Evolutionary conservation across 495 filamentous ascomycete genomes (phyloP).

Genomic region (Penicillium pancosmium): DNA sequence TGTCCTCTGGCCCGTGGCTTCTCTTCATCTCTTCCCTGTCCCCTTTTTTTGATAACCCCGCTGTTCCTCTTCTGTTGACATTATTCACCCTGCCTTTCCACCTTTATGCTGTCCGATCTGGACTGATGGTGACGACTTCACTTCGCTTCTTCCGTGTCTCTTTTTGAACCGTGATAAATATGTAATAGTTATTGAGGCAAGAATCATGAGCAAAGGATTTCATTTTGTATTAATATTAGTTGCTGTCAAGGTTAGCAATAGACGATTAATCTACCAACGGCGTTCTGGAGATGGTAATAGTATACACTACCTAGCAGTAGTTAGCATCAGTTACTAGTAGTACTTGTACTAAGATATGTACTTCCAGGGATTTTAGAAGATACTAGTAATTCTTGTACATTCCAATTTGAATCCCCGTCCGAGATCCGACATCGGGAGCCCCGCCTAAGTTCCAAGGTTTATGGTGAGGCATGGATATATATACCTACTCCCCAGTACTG

Average conservation of each 20-base stretch:
- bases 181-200: conserved; percentile 40
- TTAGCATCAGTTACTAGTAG: too few species aligned
- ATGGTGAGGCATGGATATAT: too few species aligned
- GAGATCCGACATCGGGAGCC: too few species aligned
- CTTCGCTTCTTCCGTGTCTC: conserved; percentile 19
- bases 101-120: not conserved
- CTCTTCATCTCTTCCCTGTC: not conserved
- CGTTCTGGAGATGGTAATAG: not conserved
- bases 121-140: conserved; percentile 20
- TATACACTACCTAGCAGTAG: too few species aligned
- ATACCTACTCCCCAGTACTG: too few species aligned
- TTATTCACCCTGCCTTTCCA: conserved; percentile 11
- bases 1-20: conserved; percentile 10
- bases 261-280: not conserved
- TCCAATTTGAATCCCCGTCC: too few species aligned
- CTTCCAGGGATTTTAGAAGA: too few species aligned
- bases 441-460: too few species aligned
- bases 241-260: not conserved
- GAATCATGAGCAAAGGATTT: conserved; percentile 33
- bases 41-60: conserved; percentile 3
- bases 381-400: too few species aligned
- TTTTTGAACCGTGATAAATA: conserved; percentile 31
- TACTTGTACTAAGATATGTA: too few species aligned
- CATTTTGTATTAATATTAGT: conserved; percentile 7
- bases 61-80: conserved; percentile 13